Evolutionary conservation across 306 rosid genomes (phyloP), one percentile per base, ranked within the genome.

Genomic region (Dryas drummondii): DNA sequence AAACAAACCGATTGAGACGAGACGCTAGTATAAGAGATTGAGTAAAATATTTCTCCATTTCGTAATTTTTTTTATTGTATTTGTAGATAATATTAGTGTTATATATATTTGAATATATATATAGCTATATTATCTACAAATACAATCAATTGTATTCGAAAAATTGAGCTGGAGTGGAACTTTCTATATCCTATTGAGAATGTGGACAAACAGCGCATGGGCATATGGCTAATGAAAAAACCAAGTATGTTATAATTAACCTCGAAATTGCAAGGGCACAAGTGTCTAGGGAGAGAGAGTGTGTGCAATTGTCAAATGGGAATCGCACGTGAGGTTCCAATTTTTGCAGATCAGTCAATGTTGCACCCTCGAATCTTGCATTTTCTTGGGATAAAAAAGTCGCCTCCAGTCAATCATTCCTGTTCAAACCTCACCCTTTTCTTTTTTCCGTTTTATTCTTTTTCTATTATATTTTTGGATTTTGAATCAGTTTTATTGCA

Each of bases 321-420:
- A 57, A 44, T 67, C 27, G 81, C 87, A 85, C 84, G 84, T 84
- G 91, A 82, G 80, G 15, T 52, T 68, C 56, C 71, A 26, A 59
- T 61, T 65, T 56, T 8, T 52, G 52, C 69, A 56, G 73, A 66
- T 76, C n/a, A 70, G 80, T 78, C 84, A 83, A 82, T 75, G 81
- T 73, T 72, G 44, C 77, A 42, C 58, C 81, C 85, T 87, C 82
- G 85, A 87, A 71, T 76, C 79, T 45, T n/a, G 56, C 78, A 63
- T 42, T 75, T 70, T 69, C 57, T 84, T 26, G 82, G 86, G 75
- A 76, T 79, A 59, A 55, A 55, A 56, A 15, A n/a, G 5, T 7
- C 6, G 22, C 71, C 48, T 52, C 54, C 42, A 59, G 84, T 72
- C 79, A 81, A 82, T 72, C 68, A 77, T 82, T 82, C 69, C 7